Base-by-base conservation (phyloP, 805 yeast genomes). In the Metschnikowia sp. region DNA sequence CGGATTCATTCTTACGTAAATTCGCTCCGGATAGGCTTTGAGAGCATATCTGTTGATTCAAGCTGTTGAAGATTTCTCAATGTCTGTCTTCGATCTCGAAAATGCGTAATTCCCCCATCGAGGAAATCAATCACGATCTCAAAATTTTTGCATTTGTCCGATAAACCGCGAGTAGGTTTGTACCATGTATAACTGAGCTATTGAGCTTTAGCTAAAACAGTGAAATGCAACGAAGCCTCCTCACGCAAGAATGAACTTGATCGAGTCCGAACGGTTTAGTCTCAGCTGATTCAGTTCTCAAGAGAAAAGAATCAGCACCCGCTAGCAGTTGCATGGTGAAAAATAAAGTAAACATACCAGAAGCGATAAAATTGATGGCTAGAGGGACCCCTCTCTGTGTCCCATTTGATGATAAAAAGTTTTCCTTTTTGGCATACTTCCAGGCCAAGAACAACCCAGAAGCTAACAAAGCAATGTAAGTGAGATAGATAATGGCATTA, bases 341-440 rank as follows among this genome's bases (percentile, higher is more conserved):
- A 36, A 12, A 38, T n/a, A 40, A 29, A 26, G 32, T 33, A 33
- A 47, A 49, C 87, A 71, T 74, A 79, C 96, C 96, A 55, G 95
- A 83, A 42, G 97, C 97, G 45, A 91, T 81, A 63, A 91, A 91
- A 64, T 91, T 91, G 50, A 91, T 73, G 2, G 96, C 86, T 56
- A 91, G 70, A 1, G 96, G 96, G 12, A 88, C 32, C 28, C 28
- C 95, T 38, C 75, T 75, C 58, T 87, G 91, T 1, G 96, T 82
- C 10, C 94, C 84, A 67, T 90, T 88, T 3, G 91, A 83, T 2
- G 90, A 76, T 45, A 90, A 67, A 60, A 87, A 91, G 6, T 82
- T 76, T 36, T 75, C 72, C 38, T 72, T 69, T 42, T 77, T 72
- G 33, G 75, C 74, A 52, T 65, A 76, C 70, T 76, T 85, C 60